Evolutionary conservation across 2,329 filamentous ascomycete genomes (phyloP).

Genomic region (Leptographium galeiforme): DNA sequence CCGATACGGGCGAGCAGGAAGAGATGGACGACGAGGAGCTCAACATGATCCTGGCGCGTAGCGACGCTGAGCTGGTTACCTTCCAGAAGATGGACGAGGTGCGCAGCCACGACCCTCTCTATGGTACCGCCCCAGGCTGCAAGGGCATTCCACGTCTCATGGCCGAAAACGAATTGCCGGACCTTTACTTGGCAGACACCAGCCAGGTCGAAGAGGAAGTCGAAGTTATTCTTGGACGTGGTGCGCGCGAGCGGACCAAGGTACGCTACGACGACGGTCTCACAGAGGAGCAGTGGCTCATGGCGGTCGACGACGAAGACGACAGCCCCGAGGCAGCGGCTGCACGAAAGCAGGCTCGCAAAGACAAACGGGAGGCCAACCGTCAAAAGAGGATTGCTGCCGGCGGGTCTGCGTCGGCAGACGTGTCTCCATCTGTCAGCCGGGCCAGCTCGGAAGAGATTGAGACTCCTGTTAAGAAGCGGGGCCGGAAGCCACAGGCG

Average conservation of each 20-base stretch:
- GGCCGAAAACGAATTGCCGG: conserved; percentile 75
- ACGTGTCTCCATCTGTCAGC: conserved; percentile 67
- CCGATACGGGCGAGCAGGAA: conserved; percentile 62
- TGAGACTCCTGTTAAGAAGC: conserved; percentile 63
- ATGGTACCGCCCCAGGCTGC: conserved; percentile 52
- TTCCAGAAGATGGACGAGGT: conserved; percentile 82
- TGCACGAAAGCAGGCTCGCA: conserved; percentile 73
- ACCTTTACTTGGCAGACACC: conserved; percentile 84
- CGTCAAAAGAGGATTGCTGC: conserved; percentile 45
- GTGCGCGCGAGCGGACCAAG: conserved; percentile 85
- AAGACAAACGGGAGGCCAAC: conserved; percentile 67
- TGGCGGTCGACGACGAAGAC: conserved; percentile 93
- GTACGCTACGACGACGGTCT: conserved; percentile 95
- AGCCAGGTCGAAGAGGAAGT: conserved; percentile 71
- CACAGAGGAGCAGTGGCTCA: conserved; percentile 97
- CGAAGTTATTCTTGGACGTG: conserved; percentile 65
- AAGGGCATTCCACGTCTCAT: conserved; percentile 68
- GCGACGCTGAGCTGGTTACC: conserved; percentile 58
- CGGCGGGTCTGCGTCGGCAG: conserved; percentile 23
- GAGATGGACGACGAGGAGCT: conserved; percentile 98
- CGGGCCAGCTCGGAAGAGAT: conserved; percentile 73
- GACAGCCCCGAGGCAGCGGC: conserved; percentile 89
- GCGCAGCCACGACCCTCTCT: conserved; percentile 49
- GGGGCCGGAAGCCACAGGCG: conserved; percentile 64
- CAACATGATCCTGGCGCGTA: conserved; percentile 86